Evolutionary conservation across 768 basidiomycete species (phyloP).

Genomic region (Lentinula sp.): DNA sequence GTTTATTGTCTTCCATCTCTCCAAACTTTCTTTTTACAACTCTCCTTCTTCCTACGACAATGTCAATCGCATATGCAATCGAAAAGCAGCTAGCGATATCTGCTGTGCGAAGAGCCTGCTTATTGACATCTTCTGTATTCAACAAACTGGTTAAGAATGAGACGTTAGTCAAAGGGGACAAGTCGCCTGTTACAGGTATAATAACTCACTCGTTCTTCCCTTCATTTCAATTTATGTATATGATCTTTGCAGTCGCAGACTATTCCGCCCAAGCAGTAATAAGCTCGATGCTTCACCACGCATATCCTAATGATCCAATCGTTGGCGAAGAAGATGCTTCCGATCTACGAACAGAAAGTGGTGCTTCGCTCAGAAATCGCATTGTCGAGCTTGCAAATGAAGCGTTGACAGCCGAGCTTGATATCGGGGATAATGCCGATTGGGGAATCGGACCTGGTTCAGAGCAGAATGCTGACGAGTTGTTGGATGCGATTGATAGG

Average conservation of each 20-base stretch:
- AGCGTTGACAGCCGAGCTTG: conserved; percentile 51
- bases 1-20: neutral
- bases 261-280: conserved; percentile 92
- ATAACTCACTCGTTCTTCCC: neutral
- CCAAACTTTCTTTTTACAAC: neutral
- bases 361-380: conserved; percentile 43
- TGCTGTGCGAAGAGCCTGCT: conserved; percentile 84
- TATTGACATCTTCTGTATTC: conserved; percentile 81
- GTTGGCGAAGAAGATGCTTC: conserved; percentile 94
- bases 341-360: conserved; percentile 54
- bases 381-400: conserved; percentile 84
- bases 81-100: conserved; percentile 82
- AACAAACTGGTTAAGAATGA: conserved; percentile 79
- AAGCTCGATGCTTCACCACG: conserved; percentile 65
- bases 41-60: conserved; percentile 13
- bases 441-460: conserved; percentile 73
- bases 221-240: neutral
- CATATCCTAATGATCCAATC: conserved; percentile 83
- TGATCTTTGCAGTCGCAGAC: conserved; percentile 66
- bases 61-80: conserved; percentile 48
- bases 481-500: conserved; percentile 84
- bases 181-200: conserved; percentile 84
- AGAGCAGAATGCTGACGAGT: conserved; percentile 43
- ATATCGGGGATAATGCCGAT: conserved; percentile 47
- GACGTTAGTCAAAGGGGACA: conserved; percentile 86